phyloP scores from a whole-genome alignment of 148 eudicot species.

The Heliamphora exappendiculata region DNA sequence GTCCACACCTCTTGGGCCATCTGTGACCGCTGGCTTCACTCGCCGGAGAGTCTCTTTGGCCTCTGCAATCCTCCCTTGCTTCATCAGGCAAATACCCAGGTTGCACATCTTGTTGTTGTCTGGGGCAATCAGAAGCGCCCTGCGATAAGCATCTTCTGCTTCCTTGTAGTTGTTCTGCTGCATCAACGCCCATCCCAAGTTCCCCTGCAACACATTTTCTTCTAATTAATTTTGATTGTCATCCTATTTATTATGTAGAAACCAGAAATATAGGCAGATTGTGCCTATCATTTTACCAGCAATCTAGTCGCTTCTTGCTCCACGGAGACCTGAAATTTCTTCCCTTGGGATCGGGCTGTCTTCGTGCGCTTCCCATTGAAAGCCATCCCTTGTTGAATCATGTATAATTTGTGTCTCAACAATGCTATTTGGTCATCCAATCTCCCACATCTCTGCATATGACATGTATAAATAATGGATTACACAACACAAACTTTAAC shows the following conservation, averaged over 20 bases:
- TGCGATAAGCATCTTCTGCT: constrained; percentile 90
- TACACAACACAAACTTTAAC: neutral
- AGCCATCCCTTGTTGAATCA: constrained; percentile 93
- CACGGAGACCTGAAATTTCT: constrained; percentile 93
- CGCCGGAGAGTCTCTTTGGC: constrained; percentile 72
- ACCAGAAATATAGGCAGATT: neutral
- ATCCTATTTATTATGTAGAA: neutral
- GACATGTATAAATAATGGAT: neutral
- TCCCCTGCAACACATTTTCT: constrained; percentile 50
- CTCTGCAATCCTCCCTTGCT: constrained; percentile 79
- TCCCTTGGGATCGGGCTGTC: constrained; percentile 91
- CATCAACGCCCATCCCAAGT: constrained; percentile 97
- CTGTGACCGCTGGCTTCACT: constrained; percentile 68
- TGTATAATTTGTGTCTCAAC: constrained; percentile 64
- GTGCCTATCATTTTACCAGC: too few relatives aligned
- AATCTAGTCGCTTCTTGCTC: constrained; percentile 95
- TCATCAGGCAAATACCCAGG: constrained; percentile 88
- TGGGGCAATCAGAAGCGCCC: constrained; percentile 75
- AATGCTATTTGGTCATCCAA: constrained; percentile 85
- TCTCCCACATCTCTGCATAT: constrained; percentile 87
- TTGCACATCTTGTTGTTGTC: constrained; percentile 99
- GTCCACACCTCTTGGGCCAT: constrained; percentile 86
- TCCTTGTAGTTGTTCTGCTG: constrained; percentile 82
- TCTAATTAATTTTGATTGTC: neutral
- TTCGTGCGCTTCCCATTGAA: constrained; percentile 92